Percentiles rank a stretch among this genome's conserved stretches.
These are phyloP conservation scores for Fusarium nelsonii DNA, from an alignment of 2,329 filamentous ascomycete genomes.

Conservation along the genomic window DNA sequence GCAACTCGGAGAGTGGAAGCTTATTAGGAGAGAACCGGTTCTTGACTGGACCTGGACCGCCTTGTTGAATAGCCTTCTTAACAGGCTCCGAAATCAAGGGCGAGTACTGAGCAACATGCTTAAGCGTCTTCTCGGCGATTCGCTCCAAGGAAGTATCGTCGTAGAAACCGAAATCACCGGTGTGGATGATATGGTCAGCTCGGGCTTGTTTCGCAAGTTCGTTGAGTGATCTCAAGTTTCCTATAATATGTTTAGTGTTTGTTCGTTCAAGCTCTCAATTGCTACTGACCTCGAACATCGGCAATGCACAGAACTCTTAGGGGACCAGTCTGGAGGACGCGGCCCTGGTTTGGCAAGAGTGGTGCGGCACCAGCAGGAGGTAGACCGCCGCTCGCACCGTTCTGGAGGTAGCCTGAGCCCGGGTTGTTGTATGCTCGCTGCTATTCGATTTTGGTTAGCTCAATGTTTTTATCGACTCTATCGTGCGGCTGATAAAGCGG, in stretches of 20 bases:
- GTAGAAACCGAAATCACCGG: constrained; percentile 99
- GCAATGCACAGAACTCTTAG: constrained; percentile 77
- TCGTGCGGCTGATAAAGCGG: constrained; percentile 1
- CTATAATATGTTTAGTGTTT: constrained; percentile 60
- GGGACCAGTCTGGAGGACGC: constrained; percentile 73
- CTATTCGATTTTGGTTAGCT: constrained; percentile 50
- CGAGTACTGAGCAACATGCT: constrained; percentile 98
- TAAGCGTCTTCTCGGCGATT: constrained; percentile 98
- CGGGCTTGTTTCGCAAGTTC: constrained; percentile 94
- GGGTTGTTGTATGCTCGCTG: constrained; percentile 62
- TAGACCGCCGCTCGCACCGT: constrained; percentile 67
- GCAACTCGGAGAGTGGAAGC: constrained; percentile 91
- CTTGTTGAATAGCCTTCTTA: constrained; percentile 74
- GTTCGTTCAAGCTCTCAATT: constrained; percentile 27
- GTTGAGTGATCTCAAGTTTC: constrained; percentile 94
- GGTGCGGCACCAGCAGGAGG: constrained; percentile 71
- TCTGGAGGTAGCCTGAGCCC: constrained; percentile 72
- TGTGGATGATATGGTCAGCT: constrained; percentile 98
- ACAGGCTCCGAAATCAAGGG: constrained; percentile 86
- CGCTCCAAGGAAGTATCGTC: constrained; percentile 95
- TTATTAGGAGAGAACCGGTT: constrained; percentile 83
- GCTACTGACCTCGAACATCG: constrained; percentile 73
- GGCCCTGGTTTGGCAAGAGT: constrained; percentile 75
- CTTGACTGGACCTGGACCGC: constrained; percentile 84
- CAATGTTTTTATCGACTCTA: not conserved